Evolutionary conservation across 1,284 basidiomycete genomes (phyloP).

Genomic region (Irpex rosettiformis): DNA sequence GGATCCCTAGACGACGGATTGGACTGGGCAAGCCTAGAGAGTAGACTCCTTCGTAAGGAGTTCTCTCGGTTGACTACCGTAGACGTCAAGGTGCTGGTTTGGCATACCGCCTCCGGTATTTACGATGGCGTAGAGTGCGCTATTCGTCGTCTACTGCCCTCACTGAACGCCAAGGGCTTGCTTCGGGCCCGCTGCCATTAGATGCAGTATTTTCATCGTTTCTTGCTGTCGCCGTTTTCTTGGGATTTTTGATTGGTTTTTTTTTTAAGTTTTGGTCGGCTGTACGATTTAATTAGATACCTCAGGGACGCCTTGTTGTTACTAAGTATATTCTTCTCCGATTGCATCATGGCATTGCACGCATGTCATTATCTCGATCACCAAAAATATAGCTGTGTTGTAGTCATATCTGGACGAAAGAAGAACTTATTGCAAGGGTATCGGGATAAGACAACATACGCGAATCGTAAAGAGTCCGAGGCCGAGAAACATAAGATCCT

Average conservation of each 20-base stretch:
- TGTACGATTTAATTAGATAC: not conserved
- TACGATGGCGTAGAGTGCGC: slow-evolving; percentile 18
- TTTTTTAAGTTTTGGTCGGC: too few species aligned
- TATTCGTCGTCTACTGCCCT: slow-evolving; percentile 18
- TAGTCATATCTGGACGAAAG: slow-evolving; percentile 10
- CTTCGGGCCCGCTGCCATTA: slow-evolving; percentile 11
- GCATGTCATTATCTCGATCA: not conserved
- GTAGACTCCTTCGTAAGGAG: slow-evolving; percentile 14
- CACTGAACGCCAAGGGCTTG: slow-evolving; percentile 21
- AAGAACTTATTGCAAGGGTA: slow-evolving; percentile 12
- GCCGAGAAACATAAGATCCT: not conserved
- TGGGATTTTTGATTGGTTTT: not conserved
- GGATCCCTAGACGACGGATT: slow-evolving; percentile 22
- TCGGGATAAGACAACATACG: slow-evolving; percentile 11
- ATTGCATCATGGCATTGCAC: not conserved
- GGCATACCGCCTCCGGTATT: slow-evolving; percentile 21
- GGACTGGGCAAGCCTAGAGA: slow-evolving; percentile 23
- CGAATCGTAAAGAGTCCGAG: not conserved
- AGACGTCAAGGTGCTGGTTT: slow-evolving; percentile 21
- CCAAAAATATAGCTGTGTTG: not conserved
- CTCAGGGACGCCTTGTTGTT: not conserved
- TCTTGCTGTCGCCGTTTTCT: too few species aligned
- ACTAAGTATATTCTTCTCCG: not conserved
- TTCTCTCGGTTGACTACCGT: slow-evolving; percentile 19
- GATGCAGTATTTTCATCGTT: not conserved